A percentile compares a stretch with the other conserved stretches of the same genome.
Evolutionary conservation across 805 yeast genomes (phyloP).

Genomic region (Metschnikowia anglica): DNA sequence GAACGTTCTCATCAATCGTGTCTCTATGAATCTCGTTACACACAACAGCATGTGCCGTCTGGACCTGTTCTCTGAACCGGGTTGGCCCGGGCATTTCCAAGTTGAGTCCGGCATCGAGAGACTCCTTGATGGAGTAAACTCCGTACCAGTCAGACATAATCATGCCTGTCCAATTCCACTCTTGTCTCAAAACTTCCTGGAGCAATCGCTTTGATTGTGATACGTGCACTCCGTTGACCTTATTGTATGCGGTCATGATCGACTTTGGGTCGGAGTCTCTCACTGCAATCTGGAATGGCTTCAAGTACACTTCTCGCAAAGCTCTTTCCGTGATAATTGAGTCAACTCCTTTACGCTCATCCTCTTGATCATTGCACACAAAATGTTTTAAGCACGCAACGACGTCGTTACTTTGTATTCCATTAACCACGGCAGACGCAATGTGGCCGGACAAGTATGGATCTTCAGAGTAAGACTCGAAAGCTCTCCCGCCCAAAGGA

Average conservation of each 20-base stretch:
- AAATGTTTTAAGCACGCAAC: slow-evolving; percentile 62
- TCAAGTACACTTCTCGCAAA: slow-evolving; percentile 60
- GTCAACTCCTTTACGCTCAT: slow-evolving; percentile 49
- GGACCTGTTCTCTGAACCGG: slow-evolving; percentile 41
- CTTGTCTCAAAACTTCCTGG: slow-evolving; percentile 48
- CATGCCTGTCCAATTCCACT: slow-evolving; percentile 58
- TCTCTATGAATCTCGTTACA: slow-evolving; percentile 41
- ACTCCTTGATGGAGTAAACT: slow-evolving; percentile 45
- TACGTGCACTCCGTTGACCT: slow-evolving; percentile 59
- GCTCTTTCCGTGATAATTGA: slow-evolving; percentile 58
- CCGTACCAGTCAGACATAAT: slow-evolving; percentile 69
- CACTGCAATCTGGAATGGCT: slow-evolving; percentile 61
- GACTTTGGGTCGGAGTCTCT: slow-evolving; percentile 52
- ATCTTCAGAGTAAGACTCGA: slow-evolving; percentile 63
- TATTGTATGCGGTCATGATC: slow-evolving; percentile 64
- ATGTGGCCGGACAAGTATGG: slow-evolving; percentile 49
- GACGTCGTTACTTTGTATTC: slow-evolving; percentile 52
- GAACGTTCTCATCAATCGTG: slow-evolving; percentile 48
- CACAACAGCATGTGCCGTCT: slow-evolving; percentile 42
- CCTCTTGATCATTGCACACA: slow-evolving; percentile 63
- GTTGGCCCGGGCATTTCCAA: slow-evolving; percentile 70
- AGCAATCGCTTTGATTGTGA: slow-evolving; percentile 46
- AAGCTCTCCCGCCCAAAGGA: slow-evolving; percentile 63
- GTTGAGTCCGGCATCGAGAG: slow-evolving; percentile 57
- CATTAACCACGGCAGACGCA: slow-evolving; percentile 51